Conservation (phyloP, 768 basidiomycete species). For the Hygrocybe coccinea region DNA sequence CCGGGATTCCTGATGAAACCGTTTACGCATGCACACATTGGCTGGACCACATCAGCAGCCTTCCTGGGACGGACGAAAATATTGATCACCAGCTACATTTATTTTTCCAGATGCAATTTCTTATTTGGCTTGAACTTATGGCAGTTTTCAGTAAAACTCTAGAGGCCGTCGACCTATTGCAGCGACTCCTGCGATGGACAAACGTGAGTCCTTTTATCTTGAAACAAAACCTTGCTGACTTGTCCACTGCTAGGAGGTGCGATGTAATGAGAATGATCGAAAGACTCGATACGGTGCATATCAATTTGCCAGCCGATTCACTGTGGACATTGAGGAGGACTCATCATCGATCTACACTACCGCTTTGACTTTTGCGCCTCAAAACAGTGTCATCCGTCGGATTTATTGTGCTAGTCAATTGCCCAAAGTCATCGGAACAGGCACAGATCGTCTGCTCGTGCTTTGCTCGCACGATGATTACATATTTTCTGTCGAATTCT, state of each 20-base stretch:
- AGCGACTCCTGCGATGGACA: too few species aligned
- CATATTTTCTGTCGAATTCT: conserved; percentile 22
- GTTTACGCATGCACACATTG: not conserved
- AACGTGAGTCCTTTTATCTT: too few species aligned
- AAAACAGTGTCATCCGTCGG: not conserved
- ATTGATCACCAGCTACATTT: not conserved
- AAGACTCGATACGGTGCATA: too few species aligned
- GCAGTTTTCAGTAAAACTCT: too few species aligned
- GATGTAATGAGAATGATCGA: too few species aligned
- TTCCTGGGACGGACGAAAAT: not conserved
- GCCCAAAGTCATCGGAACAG: not conserved
- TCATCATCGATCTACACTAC: not conserved
- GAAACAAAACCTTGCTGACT: too few species aligned
- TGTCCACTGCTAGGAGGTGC: too few species aligned
- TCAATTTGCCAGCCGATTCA: too few species aligned
- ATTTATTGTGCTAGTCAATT: not conserved
- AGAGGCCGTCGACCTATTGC: not conserved
- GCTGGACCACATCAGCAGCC: not conserved
- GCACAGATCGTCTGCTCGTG: not conserved
- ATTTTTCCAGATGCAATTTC: not conserved
- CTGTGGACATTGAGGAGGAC: too few species aligned
- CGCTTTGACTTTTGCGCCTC: not conserved
- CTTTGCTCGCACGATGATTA: not conserved
- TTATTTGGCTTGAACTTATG: not conserved
- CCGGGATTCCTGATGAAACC: not conserved